Conservation (phyloP, 2,329 filamentous ascomycete species). For the Rhynchosporium graminicola region DNA sequence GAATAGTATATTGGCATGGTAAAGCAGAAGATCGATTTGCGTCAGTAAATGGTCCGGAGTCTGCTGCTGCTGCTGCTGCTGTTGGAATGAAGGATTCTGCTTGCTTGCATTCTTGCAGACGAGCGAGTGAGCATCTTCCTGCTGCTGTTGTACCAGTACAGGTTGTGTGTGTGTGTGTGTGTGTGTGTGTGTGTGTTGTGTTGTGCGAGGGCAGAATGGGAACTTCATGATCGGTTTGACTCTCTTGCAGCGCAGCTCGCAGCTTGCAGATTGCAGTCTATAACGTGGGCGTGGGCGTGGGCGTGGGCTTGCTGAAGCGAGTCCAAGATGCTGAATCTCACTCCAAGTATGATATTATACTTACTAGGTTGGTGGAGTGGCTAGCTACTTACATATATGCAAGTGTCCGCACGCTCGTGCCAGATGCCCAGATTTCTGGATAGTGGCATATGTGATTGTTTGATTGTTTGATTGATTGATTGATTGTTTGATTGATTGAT, state of each 20-base stretch:
- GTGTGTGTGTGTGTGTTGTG: conserved; percentile 2
- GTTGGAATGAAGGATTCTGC: too few species aligned
- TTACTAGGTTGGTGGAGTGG: conserved; percentile 14
- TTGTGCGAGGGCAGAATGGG: conserved; percentile 8
- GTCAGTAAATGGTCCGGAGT: too few species aligned
- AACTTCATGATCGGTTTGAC: conserved; percentile 20
- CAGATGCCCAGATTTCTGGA: conserved; percentile 23
- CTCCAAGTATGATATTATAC: not conserved
- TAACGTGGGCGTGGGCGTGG: conserved; percentile 8
- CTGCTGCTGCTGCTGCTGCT: too few species aligned
- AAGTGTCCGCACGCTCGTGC: conserved; percentile 18
- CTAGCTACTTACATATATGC: conserved; percentile 2
- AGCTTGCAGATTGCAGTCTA: not conserved
- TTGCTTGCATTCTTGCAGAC: too few species aligned
- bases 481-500: not conserved
- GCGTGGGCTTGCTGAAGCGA: conserved; percentile 17
- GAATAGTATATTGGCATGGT: too few species aligned
- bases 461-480: not conserved
- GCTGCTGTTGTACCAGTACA: not conserved
- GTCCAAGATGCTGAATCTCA: conserved; percentile 8
- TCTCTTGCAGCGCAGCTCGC: conserved; percentile 20
- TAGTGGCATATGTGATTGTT: not conserved
- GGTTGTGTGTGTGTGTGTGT: not conserved
- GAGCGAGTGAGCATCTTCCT: not conserved
- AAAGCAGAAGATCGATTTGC: too few species aligned